Evolutionary conservation across 2,329 filamentous ascomycete genomes (phyloP).

Genomic region (Apiospora hydei): DNA sequence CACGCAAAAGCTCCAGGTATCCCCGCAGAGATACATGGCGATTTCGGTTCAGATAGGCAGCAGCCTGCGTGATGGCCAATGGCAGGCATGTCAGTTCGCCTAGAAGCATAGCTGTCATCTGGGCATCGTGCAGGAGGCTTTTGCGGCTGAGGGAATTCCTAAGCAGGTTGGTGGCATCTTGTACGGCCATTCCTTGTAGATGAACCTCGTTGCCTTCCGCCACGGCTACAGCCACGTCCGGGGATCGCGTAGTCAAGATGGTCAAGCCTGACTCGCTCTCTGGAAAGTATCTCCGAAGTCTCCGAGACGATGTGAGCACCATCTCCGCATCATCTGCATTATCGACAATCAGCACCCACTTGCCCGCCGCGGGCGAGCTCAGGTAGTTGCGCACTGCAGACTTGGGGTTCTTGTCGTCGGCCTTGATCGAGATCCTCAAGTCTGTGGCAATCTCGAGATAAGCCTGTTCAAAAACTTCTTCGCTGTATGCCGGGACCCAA

Average conservation of each 20-base stretch:
- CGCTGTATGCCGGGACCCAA: conserved; percentile 51
- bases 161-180: background rate
- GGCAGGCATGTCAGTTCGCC: conserved; percentile 32
- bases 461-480: conserved; percentile 48
- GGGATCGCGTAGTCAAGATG: conserved; percentile 48
- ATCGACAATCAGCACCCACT: conserved; percentile 53
- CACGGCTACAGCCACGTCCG: conserved; percentile 39
- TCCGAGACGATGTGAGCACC: conserved; percentile 30
- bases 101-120: background rate
- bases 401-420: conserved; percentile 62
- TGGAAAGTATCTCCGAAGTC: background rate
- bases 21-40: conserved; percentile 32
- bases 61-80: conserved; percentile 48
- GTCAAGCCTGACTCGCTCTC: conserved; percentile 27
- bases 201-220: conserved; percentile 37
- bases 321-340: conserved; percentile 49
- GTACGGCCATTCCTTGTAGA: background rate
- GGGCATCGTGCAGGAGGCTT: background rate
- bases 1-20: conserved; percentile 45
- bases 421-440: conserved; percentile 48
- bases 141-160: background rate
- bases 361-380: conserved; percentile 34
- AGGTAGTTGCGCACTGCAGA: conserved; percentile 61
- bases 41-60: conserved; percentile 47
- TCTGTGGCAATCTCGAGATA: conserved; percentile 44